Percentiles rank a stretch among this genome's conserved stretches.
Conservation (phyloP, 2,329 filamentous ascomycete species). For the Fusarium illudens region DNA sequence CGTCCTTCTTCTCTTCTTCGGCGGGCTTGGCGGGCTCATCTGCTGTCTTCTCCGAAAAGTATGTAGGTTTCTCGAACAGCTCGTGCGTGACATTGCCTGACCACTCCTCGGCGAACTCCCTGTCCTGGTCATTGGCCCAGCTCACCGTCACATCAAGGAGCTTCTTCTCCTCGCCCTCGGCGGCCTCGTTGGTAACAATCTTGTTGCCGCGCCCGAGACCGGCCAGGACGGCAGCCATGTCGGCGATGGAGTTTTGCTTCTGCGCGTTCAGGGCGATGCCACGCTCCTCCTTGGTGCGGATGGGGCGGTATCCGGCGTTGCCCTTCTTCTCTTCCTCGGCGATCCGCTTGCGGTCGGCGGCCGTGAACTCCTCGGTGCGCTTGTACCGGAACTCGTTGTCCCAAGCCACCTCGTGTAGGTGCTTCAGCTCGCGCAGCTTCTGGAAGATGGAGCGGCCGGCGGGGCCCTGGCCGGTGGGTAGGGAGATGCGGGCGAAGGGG, state of each 20-base stretch:
- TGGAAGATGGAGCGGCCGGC: constrained; percentile 69
- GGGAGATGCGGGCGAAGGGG: constrained; percentile 67
- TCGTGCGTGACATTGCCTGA: constrained; percentile 62
- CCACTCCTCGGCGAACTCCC: constrained; percentile 58
- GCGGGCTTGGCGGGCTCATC: background rate
- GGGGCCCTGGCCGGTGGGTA: constrained; percentile 60
- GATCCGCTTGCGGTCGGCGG: constrained; percentile 47
- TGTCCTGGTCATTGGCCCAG: constrained; percentile 61
- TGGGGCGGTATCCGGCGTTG: constrained; percentile 42
- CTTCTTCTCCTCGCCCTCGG: constrained; percentile 29
- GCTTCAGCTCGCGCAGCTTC: constrained; percentile 70
- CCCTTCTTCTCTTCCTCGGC: constrained; percentile 44
- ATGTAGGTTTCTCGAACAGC: constrained; percentile 46
- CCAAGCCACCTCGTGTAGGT: constrained; percentile 70
- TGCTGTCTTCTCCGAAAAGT: constrained; percentile 29
- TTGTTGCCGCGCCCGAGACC: constrained; percentile 62
- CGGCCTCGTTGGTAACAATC: constrained; percentile 47
- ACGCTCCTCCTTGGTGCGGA: constrained; percentile 54
- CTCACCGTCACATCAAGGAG: constrained; percentile 57
- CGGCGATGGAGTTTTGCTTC: constrained; percentile 68
- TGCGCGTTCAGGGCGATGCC: constrained; percentile 66
- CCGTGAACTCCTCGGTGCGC: constrained; percentile 46
- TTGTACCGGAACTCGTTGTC: constrained; percentile 57
- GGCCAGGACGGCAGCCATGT: constrained; percentile 67
- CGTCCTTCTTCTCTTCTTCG: background rate